Conservation (phyloP, 441 rosid genomes). For the Corymbia citriodora region DNA sequence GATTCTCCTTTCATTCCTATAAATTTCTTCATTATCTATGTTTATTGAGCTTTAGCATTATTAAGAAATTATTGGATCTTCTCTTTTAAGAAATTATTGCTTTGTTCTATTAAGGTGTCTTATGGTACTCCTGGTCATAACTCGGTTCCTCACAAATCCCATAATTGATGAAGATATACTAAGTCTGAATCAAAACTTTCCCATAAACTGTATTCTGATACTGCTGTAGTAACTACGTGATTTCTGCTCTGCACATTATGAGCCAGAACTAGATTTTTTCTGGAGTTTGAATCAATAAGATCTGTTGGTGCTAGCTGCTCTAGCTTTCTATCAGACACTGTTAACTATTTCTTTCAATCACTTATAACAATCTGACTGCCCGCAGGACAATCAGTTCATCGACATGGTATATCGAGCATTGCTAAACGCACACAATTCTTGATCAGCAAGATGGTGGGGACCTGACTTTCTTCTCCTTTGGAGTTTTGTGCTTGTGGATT, state of each 20-base stretch:
- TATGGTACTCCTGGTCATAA: not conserved
- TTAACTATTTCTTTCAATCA: not conserved
- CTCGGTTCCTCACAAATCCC: not conserved
- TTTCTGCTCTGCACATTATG: not conserved
- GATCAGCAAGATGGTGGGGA: slow-evolving; percentile 14
- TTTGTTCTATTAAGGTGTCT: not conserved
- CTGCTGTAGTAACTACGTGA: not conserved
- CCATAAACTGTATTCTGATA: not conserved
- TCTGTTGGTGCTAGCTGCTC: not conserved
- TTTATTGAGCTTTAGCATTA: not conserved
- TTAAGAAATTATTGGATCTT: not conserved
- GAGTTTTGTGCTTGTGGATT: slow-evolving; percentile 16
- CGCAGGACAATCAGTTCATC: slow-evolving; percentile 75
- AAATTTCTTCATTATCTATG: not conserved
- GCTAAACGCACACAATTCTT: slow-evolving; percentile 59
- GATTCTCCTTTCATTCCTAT: not conserved
- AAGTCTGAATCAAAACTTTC: not conserved
- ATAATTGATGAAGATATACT: not conserved
- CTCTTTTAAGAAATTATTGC: not conserved
- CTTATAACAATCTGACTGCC: not conserved
- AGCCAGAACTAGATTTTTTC: not conserved
- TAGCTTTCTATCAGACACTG: not conserved
- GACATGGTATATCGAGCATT: slow-evolving; percentile 75
- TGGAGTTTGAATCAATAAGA: not conserved
- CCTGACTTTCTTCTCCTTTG: not conserved